Evolutionary conservation across 1,284 basidiomycete genomes (phyloP), one percentile per base, ranked within the genome.

Genomic region (Mrakiaceae sp.): DNA sequence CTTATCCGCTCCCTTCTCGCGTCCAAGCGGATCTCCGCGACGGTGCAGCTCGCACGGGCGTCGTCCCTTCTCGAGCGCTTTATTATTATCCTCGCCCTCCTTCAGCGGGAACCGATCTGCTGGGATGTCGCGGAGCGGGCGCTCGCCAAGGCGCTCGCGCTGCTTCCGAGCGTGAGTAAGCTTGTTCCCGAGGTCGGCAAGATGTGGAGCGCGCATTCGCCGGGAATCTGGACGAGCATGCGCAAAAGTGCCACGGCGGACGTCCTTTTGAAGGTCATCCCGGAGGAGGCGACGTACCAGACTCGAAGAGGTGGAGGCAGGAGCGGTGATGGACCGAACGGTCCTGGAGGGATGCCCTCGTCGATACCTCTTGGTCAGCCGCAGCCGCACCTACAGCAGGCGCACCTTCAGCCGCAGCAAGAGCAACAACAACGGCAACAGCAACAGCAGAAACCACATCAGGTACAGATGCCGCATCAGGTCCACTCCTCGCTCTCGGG

Each of bases 101-200:
- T 58, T 8, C 64, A 66, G 5, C 60, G 46, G 10, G 47, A 60
- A 5, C 64, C 60, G 1, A 9, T 11, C 10, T 66, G 55, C 3
- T 66, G 64, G 64, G 64, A 66, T 46, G 40, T 62, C 39, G 48
- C 64, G 16, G 64, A 66, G n/a, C 39, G 64, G 16, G 60, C 60
- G 0, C 57, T 66, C 10, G 64, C 64, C 8, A 66, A 66, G 46
- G 49, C 57, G 5, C n/a, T 66, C 8, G 46, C 60, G 50, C 47
- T 59, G 10, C 46, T 61, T 6, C 64, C 64, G 10, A 48, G 27
- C 14, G 55, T 66, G 5, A 16, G 51, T 16, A 49, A 54, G 14
- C 60, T 66, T 10, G 59, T 60, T 11, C 64, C 64, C 7, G 64
- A 62, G 46, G 64, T 66, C n/a, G 56, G 54, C 3, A 40, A 46